Conservation (phyloP, 192 early-diverging fungal genomes). For the Mortierella claussenii region DNA sequence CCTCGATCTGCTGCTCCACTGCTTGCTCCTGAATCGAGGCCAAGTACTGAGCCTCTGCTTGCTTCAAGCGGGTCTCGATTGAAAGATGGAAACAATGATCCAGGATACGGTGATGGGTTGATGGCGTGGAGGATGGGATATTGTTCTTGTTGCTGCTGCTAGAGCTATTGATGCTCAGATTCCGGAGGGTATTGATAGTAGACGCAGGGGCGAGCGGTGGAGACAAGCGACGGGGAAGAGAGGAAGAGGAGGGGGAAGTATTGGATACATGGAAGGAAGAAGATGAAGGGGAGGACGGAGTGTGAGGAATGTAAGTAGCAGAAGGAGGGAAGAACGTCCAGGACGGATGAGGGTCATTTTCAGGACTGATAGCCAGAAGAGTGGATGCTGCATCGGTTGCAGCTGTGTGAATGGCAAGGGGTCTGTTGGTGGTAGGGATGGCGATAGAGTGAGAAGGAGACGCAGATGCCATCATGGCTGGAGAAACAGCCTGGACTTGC, state of each 20-base stretch:
- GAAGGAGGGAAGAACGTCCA: conserved; percentile 50
- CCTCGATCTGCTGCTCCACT: conserved; percentile 39
- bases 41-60: conserved; percentile 55
- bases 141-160: conserved; percentile 31
- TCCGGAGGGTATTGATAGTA: conserved; percentile 6
- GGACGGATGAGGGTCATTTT: conserved; percentile 42
- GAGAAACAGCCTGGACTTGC: conserved; percentile 26
- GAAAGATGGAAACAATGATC: conserved; percentile 65
- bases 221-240: not conserved
- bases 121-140: conserved; percentile 36
- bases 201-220: not conserved
- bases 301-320: conserved; percentile 39
- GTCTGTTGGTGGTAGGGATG: conserved; percentile 1
- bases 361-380: conserved; percentile 12
- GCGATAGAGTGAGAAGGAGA: conserved; percentile 5
- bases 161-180: not conserved
- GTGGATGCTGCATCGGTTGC: no score
- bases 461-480: conserved; percentile 14
- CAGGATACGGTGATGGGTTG: conserved; percentile 65
- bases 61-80: conserved; percentile 63
- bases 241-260: conserved; percentile 2
- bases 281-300: conserved; percentile 8
- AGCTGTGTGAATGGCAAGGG: not conserved
- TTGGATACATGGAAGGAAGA: conserved; percentile 9
- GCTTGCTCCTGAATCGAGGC: conserved; percentile 43